Evolutionary conservation across 73 alveolate genomes (phyloP).

Genomic region (Breviolum minutum): DNA sequence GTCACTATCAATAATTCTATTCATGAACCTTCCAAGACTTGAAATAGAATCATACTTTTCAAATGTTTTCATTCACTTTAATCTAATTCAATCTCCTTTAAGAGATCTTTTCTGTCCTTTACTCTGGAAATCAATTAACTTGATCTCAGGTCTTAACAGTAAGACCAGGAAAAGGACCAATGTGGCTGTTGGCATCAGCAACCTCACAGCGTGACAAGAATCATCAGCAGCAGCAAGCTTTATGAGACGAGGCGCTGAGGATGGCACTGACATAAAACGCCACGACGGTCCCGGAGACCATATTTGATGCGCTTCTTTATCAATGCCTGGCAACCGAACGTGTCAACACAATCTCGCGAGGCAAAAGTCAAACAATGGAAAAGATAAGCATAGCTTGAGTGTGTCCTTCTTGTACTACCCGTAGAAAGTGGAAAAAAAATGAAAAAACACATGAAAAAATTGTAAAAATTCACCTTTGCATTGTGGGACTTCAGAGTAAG

Average conservation of each 20-base stretch:
- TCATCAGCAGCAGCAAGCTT: not conserved
- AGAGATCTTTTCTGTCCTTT: not conserved
- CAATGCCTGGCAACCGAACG: constrained; percentile 5
- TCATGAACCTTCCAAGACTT: not conserved
- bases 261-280: constrained; percentile 45
- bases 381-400: too few relatives aligned
- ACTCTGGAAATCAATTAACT: not conserved
- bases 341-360: not conserved
- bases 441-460: too few relatives aligned
- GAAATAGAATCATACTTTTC: not conserved
- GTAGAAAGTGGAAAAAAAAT: too few relatives aligned
- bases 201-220: not conserved
- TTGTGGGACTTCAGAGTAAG: not conserved
- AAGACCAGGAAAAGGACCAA: constrained; percentile 57
- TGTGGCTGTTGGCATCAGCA: constrained; percentile 81
- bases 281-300: constrained; percentile 82
- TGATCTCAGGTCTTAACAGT: not conserved
- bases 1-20: not conserved
- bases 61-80: not conserved
- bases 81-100: not conserved
- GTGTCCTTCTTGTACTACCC: too few relatives aligned
- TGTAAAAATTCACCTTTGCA: not conserved
- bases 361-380: not conserved
- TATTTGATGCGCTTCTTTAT: constrained; percentile 66
- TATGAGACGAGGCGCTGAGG: not conserved